Evolutionary conservation across 2,329 filamentous ascomycete species (phyloP).

Genomic region (Sporothrix brasiliensis): DNA sequence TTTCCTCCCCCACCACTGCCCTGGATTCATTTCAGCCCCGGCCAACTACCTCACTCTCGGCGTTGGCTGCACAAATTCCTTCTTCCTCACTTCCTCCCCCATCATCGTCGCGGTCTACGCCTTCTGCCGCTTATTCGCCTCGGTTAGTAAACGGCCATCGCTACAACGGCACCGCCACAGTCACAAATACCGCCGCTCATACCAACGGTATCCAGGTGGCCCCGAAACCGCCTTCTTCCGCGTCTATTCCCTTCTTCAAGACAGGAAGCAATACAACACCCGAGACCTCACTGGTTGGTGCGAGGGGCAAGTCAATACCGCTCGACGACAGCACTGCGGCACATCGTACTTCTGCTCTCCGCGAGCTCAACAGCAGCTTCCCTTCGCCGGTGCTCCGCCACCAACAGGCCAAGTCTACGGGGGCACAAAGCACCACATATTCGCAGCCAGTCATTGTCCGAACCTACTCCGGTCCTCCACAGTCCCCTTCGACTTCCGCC

Average conservation of each 20-base stretch:
- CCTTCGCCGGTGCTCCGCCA: conserved; percentile 53
- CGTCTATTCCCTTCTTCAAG: conserved; percentile 54
- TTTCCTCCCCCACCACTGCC: not conserved
- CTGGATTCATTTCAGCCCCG: not conserved
- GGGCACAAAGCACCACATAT: conserved; percentile 61
- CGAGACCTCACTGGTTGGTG: conserved; percentile 55
- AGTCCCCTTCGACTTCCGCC: conserved; percentile 36
- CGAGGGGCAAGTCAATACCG: conserved; percentile 58
- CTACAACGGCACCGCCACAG: not conserved
- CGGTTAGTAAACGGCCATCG: not conserved
- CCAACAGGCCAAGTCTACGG: conserved; percentile 59
- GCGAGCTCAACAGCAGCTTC: conserved; percentile 61
- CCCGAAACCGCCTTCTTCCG: conserved; percentile 42
- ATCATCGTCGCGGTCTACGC: not conserved
- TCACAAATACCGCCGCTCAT: not conserved
- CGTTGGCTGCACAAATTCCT: not conserved
- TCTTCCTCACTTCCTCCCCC: not conserved
- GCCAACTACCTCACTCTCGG: conserved; percentile 8
- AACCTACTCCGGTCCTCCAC: conserved; percentile 59
- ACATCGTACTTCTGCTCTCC: conserved; percentile 61
- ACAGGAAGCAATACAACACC: conserved; percentile 48
- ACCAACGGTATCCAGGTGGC: not conserved
- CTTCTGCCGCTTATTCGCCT: not conserved
- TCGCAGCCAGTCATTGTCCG: conserved; percentile 68
- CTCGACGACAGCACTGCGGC: conserved; percentile 60